phyloP scores from a whole-genome alignment of 805 yeast genomes.

The Candida xyloterini region DNA sequence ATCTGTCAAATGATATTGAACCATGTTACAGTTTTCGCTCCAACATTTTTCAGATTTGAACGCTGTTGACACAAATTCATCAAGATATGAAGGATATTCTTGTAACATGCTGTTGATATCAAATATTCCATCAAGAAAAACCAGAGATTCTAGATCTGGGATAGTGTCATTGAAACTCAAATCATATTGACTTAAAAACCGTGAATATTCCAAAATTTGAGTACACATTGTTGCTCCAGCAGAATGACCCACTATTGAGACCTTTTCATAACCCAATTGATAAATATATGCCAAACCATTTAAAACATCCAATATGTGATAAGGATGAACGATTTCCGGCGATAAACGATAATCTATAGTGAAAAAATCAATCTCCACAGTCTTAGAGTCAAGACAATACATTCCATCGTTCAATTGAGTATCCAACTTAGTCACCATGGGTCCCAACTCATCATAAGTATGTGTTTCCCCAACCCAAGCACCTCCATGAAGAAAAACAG shows the following conservation, averaged over 20 bases:
- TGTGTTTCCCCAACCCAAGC: conserved; percentile 78
- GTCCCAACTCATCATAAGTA: conserved; percentile 53
- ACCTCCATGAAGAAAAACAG: conserved; percentile 78
- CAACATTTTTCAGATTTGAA: conserved; percentile 33
- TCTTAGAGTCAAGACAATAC: neutral
- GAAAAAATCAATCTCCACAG: conserved; percentile 24
- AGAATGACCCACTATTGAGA: conserved; percentile 65
- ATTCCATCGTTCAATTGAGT: conserved; percentile 12
- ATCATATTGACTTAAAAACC: conserved; percentile 8
- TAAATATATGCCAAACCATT: conserved; percentile 36
- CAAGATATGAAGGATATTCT: conserved; percentile 59
- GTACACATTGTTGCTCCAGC: conserved; percentile 71
- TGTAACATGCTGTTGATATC: conserved; percentile 46
- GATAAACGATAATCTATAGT: conserved; percentile 65
- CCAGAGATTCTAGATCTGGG: conserved; percentile 24
- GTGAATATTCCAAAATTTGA: conserved; percentile 42
- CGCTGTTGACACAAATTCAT: conserved; percentile 56
- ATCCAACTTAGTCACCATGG: conserved; percentile 27
- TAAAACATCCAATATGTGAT: conserved; percentile 54
- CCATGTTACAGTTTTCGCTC: conserved; percentile 16
- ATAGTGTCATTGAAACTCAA: conserved; percentile 9
- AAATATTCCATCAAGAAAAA: conserved; percentile 70
- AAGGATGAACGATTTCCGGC: conserved; percentile 61
- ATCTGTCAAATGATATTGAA: conserved; percentile 10
- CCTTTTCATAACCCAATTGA: conserved; percentile 20